A percentile compares a stretch with the other conserved stretches of the same genome.
Evolutionary conservation across 2,329 filamentous ascomycete species (phyloP).

Genomic region (Talaromyces verruculosus): DNA sequence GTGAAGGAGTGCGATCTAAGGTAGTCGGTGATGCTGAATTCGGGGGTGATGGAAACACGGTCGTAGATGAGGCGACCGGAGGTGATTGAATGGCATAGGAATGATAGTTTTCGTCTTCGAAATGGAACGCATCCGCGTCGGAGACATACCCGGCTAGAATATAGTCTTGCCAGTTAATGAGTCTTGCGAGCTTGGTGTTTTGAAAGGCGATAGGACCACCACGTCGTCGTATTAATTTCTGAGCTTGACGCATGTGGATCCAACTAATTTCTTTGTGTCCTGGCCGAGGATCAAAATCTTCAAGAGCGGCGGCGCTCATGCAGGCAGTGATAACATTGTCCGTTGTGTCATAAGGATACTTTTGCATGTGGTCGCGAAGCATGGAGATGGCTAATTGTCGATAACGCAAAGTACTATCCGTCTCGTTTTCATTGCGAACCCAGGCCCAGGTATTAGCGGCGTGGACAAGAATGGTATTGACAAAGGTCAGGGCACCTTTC

Average conservation of each 20-base stretch:
- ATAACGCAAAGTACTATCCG: conserved; percentile 33
- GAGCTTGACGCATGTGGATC: conserved; percentile 43
- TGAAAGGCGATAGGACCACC: conserved; percentile 39
- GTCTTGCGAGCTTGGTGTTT: conserved; percentile 40
- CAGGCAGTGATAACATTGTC: conserved; percentile 43
- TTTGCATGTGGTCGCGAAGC: conserved; percentile 35
- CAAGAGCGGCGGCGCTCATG: conserved; percentile 41
- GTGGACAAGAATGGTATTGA: conserved; percentile 42
- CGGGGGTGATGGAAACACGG: conserved; percentile 28
- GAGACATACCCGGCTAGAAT: conserved; percentile 42
- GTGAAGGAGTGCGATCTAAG: conserved; percentile 19
- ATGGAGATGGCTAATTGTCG: conserved; percentile 35
- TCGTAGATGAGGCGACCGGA: conserved; percentile 1
- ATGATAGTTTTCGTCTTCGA: conserved; percentile 29
- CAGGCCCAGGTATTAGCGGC: conserved; percentile 41
- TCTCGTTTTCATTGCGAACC: conserved; percentile 38
- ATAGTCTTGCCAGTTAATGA: conserved; percentile 47
- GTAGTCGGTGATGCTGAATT: conserved; percentile 17
- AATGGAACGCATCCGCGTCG: conserved; percentile 37
- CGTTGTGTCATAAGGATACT: conserved; percentile 36
- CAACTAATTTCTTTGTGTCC: conserved; percentile 40
- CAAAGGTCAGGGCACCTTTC: conserved; percentile 41
- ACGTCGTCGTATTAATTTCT: conserved; percentile 40
- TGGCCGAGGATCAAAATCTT: conserved; percentile 42
- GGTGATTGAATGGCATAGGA: conserved; percentile 18